Conservation (phyloP, 805 yeast species). For the Hagleromyces aurorensis region DNA sequence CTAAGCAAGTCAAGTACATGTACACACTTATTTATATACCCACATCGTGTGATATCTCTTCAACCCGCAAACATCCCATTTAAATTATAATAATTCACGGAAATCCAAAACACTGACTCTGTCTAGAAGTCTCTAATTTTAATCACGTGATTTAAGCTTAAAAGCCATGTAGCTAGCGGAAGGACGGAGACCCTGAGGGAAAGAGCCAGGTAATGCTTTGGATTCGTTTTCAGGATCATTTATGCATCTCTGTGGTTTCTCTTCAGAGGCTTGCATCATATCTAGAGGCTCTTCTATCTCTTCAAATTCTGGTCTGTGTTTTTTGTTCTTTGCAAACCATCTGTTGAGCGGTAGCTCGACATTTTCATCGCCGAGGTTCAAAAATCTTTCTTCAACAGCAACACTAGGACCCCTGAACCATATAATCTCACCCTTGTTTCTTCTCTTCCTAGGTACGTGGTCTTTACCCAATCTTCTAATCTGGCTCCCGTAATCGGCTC, state of each 20-base stretch:
- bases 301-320: conserved; percentile 20
- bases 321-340: conserved; percentile 16
- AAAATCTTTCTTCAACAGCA: conserved; percentile 35
- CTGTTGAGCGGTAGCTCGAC: conserved; percentile 18
- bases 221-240: conserved; percentile 15
- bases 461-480: conserved; percentile 19
- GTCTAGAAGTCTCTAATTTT: conserved; percentile 7
- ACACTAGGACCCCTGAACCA: conserved; percentile 70
- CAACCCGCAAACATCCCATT: too few relatives aligned
- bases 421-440: conserved; percentile 36
- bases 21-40: too few relatives aligned
- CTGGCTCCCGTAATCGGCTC: conserved; percentile 27
- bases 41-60: too few relatives aligned
- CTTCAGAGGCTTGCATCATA: conserved; percentile 1
- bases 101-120: conserved; percentile 10
- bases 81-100: too few relatives aligned
- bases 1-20: too few relatives aligned
- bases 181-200: conserved; percentile 40
- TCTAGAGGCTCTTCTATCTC: conserved; percentile 20
- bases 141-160: conserved; percentile 30
- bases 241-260: conserved; percentile 14
- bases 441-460: conserved; percentile 17
- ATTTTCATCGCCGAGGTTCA: conserved; percentile 20
- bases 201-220: conserved; percentile 17
- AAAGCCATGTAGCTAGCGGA: conserved; percentile 66